Base-by-base conservation (phyloP, 2,329 filamentous ascomycete species). In the Emericellopsis cladophorae region DNA sequence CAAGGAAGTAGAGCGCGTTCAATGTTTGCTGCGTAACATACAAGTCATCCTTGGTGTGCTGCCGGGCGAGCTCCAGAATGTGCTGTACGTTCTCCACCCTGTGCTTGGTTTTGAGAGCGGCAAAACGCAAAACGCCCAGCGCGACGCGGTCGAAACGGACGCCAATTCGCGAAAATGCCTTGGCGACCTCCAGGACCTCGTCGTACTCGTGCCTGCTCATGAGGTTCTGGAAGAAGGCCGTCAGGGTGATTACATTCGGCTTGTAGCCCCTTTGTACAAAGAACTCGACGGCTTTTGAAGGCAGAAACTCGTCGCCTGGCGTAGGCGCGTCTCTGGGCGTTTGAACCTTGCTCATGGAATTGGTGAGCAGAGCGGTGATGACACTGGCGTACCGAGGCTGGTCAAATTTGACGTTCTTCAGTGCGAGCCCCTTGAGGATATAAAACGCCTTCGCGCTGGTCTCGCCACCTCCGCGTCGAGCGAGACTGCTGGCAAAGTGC, bases 141-240 rank as follows among this genome's bases (percentile, higher is more conserved):
- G 26, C 26, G 9, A 29, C 12, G 26, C 26, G 26, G 26, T 29
- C 26, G 26, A 29, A 29, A 12, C 26, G 26, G 26, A 29, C 26
- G 26, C 26, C 26, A 12, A 29, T 29, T 3, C 26, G 26, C 26
- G 26, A 29, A 16, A 39, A 39, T 2, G 32, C 9, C n/a, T 22
- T 39, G 37, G 37, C 37, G 15, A 39, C 22, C 21, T 31, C 31
- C 9, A 39, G 14, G 22, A 29, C 37, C 26, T 39, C 37, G 12
- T 16, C 23, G 16, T 14, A 29, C 15, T 39, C 24, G 15, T 24
- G 14, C 5, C 37, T 9, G 5, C 37, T 23, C 24, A 83, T 75
- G 14, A 88, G 76, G 43, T 86, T 84, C 32, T 76, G 70, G 40
- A 95, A 73, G 44, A 87, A 62, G 36, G 81, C 68, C 14, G 81